A percentile compares a stretch with the other conserved stretches of the same genome.
phyloP scores from a whole-genome alignment of 73 alveolate species.

The Paramecium primaurelia region DNA sequence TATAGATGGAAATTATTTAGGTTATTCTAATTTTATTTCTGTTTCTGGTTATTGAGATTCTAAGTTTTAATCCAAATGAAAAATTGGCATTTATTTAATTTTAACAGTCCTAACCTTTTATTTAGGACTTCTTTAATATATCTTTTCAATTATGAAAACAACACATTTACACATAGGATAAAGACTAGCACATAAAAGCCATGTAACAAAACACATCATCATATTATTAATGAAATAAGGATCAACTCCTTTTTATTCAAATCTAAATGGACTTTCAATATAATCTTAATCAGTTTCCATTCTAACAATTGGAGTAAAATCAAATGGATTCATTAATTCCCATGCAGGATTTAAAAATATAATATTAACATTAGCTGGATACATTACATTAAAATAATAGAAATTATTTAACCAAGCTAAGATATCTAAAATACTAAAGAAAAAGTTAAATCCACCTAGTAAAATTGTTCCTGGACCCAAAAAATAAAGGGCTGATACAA shows the following conservation, averaged over 20 bases:
- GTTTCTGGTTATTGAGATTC: background rate
- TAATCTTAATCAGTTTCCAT: background rate
- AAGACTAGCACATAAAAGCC: background rate
- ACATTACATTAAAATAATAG: background rate
- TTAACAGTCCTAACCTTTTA: background rate
- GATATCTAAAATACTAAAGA: background rate
- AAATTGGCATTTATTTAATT: background rate
- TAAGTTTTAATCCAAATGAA: background rate
- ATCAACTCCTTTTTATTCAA: conserved; percentile 19
- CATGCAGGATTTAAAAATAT: conserved; percentile 25
- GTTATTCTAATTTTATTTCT: background rate
- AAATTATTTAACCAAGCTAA: conserved; percentile 26
- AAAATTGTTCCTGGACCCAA: conserved; percentile 23
- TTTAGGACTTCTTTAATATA: background rate
- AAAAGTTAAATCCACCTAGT: conserved; percentile 19
- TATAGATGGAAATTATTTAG: background rate
- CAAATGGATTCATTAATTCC: background rate
- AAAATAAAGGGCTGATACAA: background rate
- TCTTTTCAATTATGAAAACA: background rate
- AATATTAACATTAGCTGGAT: conserved; percentile 18
- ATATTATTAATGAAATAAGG: conserved; percentile 9
- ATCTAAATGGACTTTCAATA: conserved; percentile 31
- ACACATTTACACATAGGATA: background rate
- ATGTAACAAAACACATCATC: background rate
- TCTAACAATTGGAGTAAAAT: background rate